These are phyloP conservation scores for Citrullus colocynthis DNA, from an alignment of 306 rosid species.

Conservation along the genomic window DNA sequence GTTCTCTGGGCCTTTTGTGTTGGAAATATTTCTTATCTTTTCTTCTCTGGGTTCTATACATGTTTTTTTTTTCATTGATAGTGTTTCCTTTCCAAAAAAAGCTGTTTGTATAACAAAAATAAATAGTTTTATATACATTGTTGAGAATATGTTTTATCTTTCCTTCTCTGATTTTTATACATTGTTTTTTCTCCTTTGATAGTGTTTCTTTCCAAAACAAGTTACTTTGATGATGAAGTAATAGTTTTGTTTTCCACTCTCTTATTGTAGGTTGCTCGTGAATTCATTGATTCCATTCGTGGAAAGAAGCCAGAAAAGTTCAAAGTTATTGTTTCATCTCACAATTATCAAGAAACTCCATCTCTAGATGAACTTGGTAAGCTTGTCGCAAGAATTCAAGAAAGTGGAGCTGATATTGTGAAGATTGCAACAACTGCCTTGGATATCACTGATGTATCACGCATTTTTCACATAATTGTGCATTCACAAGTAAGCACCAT, in stretches of 20 bases:
- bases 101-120: background rate
- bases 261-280: conserved; percentile 38
- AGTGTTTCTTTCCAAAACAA: background rate
- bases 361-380: conserved; percentile 38
- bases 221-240: background rate
- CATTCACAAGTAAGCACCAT: conserved; percentile 38
- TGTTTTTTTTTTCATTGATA: background rate
- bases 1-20: background rate
- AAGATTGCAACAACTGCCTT: conserved; percentile 56
- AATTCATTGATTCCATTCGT: conserved; percentile 25
- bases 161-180: background rate
- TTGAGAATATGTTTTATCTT: background rate
- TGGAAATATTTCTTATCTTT: background rate
- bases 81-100: background rate
- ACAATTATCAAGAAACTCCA: conserved; percentile 48
- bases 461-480: conserved; percentile 35
- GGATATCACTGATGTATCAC: conserved; percentile 52
- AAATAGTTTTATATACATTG: background rate
- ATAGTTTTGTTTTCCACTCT: background rate
- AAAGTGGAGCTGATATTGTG: conserved; percentile 51
- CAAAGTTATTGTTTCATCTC: conserved; percentile 57
- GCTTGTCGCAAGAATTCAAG: conserved; percentile 52
- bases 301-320: conserved; percentile 37
- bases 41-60: background rate
- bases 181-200: background rate